Evolutionary conservation across 176 grass and related monocot genomes (phyloP).

Genomic region (Zea luxurians): DNA sequence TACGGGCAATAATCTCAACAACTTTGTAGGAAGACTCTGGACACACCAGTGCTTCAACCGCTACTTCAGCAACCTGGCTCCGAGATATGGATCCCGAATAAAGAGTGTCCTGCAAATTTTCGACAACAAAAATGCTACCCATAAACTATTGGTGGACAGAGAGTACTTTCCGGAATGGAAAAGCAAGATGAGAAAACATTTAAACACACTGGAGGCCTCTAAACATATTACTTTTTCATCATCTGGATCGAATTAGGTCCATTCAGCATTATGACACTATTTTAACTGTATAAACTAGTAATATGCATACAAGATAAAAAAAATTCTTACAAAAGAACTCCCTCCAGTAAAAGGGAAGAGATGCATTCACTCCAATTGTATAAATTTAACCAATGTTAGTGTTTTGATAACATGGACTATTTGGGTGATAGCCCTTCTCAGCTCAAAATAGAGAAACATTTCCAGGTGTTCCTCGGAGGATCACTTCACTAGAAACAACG

Average conservation of each 20-base stretch:
- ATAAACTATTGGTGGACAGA: background rate
- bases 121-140: background rate
- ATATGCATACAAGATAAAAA: background rate
- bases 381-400: background rate
- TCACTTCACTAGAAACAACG: background rate
- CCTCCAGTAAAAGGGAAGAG: background rate
- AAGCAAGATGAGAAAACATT: constrained; percentile 5
- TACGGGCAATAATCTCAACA: constrained; percentile 53
- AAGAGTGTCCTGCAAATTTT: constrained; percentile 54
- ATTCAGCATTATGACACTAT: background rate
- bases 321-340: background rate
- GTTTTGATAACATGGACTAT: background rate
- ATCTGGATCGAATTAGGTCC: too few relatives aligned
- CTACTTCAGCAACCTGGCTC: constrained; percentile 61
- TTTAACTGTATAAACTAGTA: background rate
- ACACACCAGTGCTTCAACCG: constrained; percentile 56
- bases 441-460: background rate
- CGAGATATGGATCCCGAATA: constrained; percentile 74
- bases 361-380: background rate
- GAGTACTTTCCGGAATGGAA: background rate
- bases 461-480: background rate
- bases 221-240: background rate
- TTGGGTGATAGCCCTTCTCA: background rate
- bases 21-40: constrained; percentile 66
- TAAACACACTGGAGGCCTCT: background rate